phyloP scores from a whole-genome alignment of 148 eudicot species.

The Amaranthus hypochondriacus region DNA sequence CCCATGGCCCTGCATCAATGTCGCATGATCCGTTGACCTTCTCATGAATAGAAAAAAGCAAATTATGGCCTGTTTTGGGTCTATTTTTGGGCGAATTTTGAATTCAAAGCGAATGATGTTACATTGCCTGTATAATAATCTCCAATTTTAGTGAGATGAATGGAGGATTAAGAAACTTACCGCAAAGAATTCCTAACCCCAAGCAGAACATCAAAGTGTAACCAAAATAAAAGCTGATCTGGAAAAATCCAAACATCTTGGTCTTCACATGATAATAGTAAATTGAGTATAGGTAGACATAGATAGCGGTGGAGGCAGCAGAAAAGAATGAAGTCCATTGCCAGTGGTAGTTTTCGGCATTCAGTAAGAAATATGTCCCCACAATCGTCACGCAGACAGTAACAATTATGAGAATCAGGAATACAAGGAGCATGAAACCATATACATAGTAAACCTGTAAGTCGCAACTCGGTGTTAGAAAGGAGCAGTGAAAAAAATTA shows the following conservation, averaged over 20 bases:
- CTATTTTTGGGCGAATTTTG: not conserved
- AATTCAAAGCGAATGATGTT: not conserved
- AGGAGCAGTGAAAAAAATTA: not conserved
- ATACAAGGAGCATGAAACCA: constrained; percentile 93
- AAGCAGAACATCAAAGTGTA: constrained; percentile 84
- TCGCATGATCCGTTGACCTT: no score
- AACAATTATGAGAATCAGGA: constrained; percentile 79
- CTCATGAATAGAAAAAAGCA: no score
- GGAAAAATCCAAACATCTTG: constrained; percentile 95
- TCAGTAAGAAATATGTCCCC: constrained; percentile 94
- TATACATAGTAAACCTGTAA: constrained; percentile 93
- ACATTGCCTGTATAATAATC: not conserved
- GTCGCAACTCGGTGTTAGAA: constrained; percentile 6
- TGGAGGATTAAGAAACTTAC: constrained; percentile 35
- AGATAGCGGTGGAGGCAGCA: constrained; percentile 81
- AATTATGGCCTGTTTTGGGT: no score
- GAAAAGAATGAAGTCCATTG: constrained; percentile 94
- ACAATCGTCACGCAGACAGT: constrained; percentile 96
- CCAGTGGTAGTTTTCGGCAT: constrained; percentile 99
- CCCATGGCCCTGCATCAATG: no score
- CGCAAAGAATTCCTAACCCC: constrained; percentile 78
- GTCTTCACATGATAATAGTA: constrained; percentile 93
- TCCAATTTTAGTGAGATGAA: constrained; percentile 3
- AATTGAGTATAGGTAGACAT: constrained; percentile 81
- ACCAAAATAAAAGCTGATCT: constrained; percentile 96